Percentiles rank a stretch among this genome's conserved stretches.
phyloP scores from a whole-genome alignment of 768 basidiomycete species.

The Tricholoma hemisulphureum region DNA sequence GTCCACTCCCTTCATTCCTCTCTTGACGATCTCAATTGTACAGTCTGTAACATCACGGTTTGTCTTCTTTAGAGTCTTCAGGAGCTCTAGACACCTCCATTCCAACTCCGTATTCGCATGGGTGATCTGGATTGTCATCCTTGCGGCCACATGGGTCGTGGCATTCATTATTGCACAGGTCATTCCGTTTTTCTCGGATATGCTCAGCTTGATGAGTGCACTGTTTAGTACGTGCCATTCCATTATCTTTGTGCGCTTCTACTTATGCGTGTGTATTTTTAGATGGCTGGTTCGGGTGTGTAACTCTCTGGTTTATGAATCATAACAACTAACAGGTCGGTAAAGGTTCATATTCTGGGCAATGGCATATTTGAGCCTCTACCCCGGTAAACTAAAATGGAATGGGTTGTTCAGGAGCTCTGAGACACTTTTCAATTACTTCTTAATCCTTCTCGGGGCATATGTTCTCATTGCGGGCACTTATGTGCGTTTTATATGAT shows the following conservation, averaged over 20 bases:
- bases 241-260: background rate
- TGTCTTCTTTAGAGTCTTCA: conserved; percentile 45
- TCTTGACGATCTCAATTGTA: background rate
- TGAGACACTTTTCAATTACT: conserved; percentile 40
- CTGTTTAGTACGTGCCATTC: conserved; percentile 32
- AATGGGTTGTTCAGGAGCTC: conserved; percentile 25
- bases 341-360: conserved; percentile 41
- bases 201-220: conserved; percentile 41
- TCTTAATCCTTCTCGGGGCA: conserved; percentile 34
- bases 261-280: background rate
- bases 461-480: conserved; percentile 40
- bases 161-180: conserved; percentile 36
- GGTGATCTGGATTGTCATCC: conserved; percentile 30
- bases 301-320: background rate
- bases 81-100: conserved; percentile 35
- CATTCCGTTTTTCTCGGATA: conserved; percentile 39
- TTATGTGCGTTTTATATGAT: conserved; percentile 28
- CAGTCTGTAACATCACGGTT: conserved; percentile 43
- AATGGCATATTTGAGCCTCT: conserved; percentile 40
- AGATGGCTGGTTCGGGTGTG: conserved; percentile 34
- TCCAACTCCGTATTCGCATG: conserved; percentile 34
- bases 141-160: conserved; percentile 31
- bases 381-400: conserved; percentile 37
- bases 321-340: background rate
- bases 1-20: background rate